Percentiles rank a stretch among this genome's conserved stretches.
phyloP scores from a whole-genome alignment of 2,329 filamentous ascomycete species.

The Aspergillus sp. region DNA sequence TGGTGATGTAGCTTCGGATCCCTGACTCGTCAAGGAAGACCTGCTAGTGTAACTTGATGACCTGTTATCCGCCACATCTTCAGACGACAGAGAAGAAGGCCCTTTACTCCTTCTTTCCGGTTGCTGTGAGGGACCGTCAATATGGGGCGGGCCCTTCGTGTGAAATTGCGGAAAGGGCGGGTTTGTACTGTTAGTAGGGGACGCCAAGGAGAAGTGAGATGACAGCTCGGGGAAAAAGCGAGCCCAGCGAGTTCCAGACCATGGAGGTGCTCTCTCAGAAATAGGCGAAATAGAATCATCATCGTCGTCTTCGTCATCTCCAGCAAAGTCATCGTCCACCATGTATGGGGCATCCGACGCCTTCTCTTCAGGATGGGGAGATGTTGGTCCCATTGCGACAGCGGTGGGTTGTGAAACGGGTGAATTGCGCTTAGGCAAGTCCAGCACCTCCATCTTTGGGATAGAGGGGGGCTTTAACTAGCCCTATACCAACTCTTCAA shows the following conservation, averaged over 20 bases:
- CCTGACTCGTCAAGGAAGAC: constrained; percentile 38
- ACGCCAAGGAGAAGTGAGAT: constrained; percentile 29
- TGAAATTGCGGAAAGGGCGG: constrained; percentile 5
- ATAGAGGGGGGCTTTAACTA: not conserved
- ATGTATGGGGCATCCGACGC: not conserved
- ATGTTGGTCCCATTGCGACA: not conserved
- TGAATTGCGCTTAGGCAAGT: not conserved
- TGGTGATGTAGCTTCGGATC: constrained; percentile 25
- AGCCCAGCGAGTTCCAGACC: constrained; percentile 23
- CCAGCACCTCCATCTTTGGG: not conserved
- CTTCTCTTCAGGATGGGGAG: not conserved
- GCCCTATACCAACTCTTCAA: not conserved
- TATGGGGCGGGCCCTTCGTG: not conserved
- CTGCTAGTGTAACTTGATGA: constrained; percentile 42
- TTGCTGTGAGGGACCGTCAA: not conserved
- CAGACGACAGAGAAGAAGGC: constrained; percentile 27
- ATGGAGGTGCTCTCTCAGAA: constrained; percentile 20
- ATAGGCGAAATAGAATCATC: constrained; percentile 28
- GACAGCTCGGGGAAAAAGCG: constrained; percentile 36
- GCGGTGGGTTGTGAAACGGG: not conserved
- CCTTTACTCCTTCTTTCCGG: not conserved
- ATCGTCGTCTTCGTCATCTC: constrained; percentile 14
- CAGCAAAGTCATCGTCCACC: constrained; percentile 2
- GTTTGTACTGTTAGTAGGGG: constrained; percentile 23
- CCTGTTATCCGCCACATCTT: constrained; percentile 29